Conservation (phyloP, 805 yeast genomes). For the Peterozyma xylosa region DNA sequence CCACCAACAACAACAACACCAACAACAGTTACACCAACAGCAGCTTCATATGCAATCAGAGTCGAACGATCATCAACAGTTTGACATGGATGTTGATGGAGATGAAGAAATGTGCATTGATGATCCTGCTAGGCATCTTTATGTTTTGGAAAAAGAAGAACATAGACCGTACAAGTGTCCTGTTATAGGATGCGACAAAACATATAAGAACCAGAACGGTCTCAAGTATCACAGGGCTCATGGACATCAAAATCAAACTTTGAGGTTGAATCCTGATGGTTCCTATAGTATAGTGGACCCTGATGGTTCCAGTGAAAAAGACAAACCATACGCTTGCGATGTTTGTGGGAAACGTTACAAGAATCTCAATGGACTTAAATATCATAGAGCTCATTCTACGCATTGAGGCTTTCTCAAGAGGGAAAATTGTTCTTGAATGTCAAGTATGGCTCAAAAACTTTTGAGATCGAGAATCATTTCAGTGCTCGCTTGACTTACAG, state of each 20-base stretch:
- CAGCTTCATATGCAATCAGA: conserved; percentile 10
- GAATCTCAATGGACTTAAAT: conserved; percentile 91
- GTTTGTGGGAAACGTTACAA: conserved; percentile 97
- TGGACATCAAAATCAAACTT: conserved; percentile 94
- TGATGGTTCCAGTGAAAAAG: conserved; percentile 94
- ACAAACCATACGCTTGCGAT: conserved; percentile 96
- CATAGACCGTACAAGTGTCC: conserved; percentile 96
- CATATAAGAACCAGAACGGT: conserved; percentile 96
- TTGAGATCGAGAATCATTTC: too few relatives aligned
- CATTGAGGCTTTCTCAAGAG: conserved; percentile 37
- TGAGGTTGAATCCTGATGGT: conserved; percentile 89
- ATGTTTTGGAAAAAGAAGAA: conserved; percentile 87
- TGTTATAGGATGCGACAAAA: conserved; percentile 95
- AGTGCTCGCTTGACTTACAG: too few relatives aligned
- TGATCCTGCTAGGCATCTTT: conserved; percentile 92
- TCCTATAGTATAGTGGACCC: conserved; percentile 91
- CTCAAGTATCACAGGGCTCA: conserved; percentile 91
- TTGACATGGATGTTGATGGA: conserved; percentile 29
- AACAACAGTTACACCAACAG: conserved; percentile 15
- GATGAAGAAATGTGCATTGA: conserved; percentile 74
- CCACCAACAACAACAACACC: conserved; percentile 10
- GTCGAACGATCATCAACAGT: conserved; percentile 14
- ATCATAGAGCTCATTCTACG: conserved; percentile 97
- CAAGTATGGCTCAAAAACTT: too few relatives aligned
- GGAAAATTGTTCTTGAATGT: too few relatives aligned